Base-by-base conservation (phyloP, 257 asterid genomes). In the Penstemon eatonii region DNA sequence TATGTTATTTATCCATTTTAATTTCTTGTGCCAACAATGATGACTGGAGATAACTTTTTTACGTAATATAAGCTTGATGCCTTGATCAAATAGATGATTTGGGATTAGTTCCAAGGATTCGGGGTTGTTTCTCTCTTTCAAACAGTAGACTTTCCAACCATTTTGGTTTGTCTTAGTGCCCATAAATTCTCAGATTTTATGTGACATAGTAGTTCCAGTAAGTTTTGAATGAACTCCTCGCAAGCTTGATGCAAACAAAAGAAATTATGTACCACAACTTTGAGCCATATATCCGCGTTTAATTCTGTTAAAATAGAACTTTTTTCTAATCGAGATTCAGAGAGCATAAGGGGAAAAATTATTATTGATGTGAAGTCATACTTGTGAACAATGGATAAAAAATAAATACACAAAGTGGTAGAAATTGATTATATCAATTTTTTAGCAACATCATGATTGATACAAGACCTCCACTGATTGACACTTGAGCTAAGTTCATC, bases 401-500 rank as follows among this genome's bases (percentile, higher is more conserved):
- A 25, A 25, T 25, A 6, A 10, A 10, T 49, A 49, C 4, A 49
- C 18, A 0, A 12, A 3, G 13, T 9, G 4, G 54, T 12, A 49
- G 54, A 49, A 10, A 49, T 49, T 49, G n/a, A 49, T 49, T 3
- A 11, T 46, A 7, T 9, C 51, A 8, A 46, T 46, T 46, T 9
- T 49, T 9, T 15, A 47, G 39, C 62, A 47, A 67, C 63, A 79
- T 15, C 38, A 40, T 58, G 47, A 53, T 41, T 63, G 64, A 52
- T 41, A 76, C 93, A 88, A 46, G 64, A 25, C 64, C 43, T 67
- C 96, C 96, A 90, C 50, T 78, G 81, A 38, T 57, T 40, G 56
- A 84, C 79, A 8, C 82, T 70, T 40, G 82, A 70, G 15, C 78
- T 78, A 56, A 87, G 73, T 53, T 62, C 80, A 56, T 63, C 44